These are phyloP conservation scores for Linum tenue DNA, from an alignment of 345 rosid species.

Conservation along the genomic window DNA sequence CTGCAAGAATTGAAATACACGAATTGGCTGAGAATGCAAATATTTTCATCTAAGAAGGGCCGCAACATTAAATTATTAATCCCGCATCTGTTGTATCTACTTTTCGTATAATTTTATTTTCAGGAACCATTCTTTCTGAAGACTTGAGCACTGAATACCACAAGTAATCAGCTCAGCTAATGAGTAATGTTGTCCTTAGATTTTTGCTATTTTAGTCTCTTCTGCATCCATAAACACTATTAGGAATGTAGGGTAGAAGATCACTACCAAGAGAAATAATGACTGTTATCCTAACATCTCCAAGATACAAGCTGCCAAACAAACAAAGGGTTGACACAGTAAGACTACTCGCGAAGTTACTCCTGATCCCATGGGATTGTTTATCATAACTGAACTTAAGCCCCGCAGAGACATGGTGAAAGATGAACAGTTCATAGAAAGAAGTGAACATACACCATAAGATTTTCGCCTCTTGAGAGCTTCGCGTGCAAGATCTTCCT, in stretches of 20 bases:
- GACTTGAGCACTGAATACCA: not conserved
- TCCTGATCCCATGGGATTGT: not conserved
- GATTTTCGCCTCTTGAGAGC: slow-evolving; percentile 78
- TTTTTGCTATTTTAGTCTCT: slow-evolving; percentile 1
- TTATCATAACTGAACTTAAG: not conserved
- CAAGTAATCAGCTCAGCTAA: slow-evolving; percentile 1
- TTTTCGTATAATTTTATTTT: not conserved
- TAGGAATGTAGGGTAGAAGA: not conserved
- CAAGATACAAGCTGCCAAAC: not conserved
- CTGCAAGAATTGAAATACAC: slow-evolving; percentile 25
- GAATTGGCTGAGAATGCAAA: not conserved
- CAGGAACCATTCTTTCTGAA: not conserved
- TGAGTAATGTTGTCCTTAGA: slow-evolving; percentile 1
- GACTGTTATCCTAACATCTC: not conserved
- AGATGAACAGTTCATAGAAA: not conserved
- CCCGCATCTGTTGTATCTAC: not conserved
- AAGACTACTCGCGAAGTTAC: not conserved
- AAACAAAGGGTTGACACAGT: not conserved
- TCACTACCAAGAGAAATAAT: not conserved
- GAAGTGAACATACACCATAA: slow-evolving; percentile 42
- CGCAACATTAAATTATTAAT: not conserved
- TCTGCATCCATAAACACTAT: not conserved
- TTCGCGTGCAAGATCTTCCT: slow-evolving; percentile 84
- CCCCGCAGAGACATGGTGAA: not conserved
- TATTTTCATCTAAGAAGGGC: not conserved